These are phyloP conservation scores for Paspalum vaginatum DNA, from an alignment of 176 grass and related monocot genomes.

Conservation along the genomic window DNA sequence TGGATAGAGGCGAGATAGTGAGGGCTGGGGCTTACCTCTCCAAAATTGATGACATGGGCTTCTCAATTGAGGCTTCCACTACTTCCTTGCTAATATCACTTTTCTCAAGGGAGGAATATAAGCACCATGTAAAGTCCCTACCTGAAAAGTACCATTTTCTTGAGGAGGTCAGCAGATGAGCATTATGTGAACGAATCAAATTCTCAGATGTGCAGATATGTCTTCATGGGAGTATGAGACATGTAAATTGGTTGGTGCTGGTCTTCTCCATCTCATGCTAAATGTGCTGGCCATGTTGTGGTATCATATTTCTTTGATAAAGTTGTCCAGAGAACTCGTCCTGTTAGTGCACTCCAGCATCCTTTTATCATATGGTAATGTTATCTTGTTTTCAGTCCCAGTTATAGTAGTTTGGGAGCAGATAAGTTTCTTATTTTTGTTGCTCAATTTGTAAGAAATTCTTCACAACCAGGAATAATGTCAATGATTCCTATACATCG, in stretches of 20 bases:
- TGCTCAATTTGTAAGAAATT: too few relatives aligned
- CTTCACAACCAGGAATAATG: too few relatives aligned
- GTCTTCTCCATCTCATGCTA: too few relatives aligned
- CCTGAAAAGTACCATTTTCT: background rate
- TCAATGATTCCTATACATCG: background rate
- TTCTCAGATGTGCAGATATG: background rate
- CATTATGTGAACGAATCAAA: background rate
- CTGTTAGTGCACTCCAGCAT: too few relatives aligned
- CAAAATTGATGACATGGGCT: background rate
- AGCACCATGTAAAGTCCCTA: background rate
- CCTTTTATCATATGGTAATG: too few relatives aligned
- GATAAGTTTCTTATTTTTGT: too few relatives aligned
- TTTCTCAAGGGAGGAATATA: conserved; percentile 3
- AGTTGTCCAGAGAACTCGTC: too few relatives aligned
- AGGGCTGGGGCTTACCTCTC: background rate
- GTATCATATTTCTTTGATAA: background rate
- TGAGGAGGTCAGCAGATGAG: background rate
- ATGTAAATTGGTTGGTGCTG: too few relatives aligned
- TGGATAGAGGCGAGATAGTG: background rate
- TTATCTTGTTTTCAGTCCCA: too few relatives aligned
- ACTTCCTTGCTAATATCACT: background rate
- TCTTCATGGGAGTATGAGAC: too few relatives aligned
- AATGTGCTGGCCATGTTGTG: background rate
- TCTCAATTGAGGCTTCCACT: conserved; percentile 4
- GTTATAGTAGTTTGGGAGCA: too few relatives aligned